A percentile compares a stretch with the other conserved stretches of the same genome.
phyloP scores from a whole-genome alignment of 352 stramenopile genomes.

The Phytophthora multivora region DNA sequence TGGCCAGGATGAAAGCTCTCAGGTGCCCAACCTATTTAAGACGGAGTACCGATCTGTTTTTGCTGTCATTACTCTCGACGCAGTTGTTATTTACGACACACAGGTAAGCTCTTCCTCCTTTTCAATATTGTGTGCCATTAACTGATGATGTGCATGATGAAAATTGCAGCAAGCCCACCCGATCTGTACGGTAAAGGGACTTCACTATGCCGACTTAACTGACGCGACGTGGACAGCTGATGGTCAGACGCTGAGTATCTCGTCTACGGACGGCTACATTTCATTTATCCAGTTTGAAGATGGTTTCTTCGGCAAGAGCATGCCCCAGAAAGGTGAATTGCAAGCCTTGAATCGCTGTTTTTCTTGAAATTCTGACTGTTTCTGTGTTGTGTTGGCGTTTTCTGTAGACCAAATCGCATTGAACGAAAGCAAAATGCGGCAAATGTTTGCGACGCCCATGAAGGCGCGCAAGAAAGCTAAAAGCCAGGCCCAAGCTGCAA shows the following conservation, averaged over 20 bases:
- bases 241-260: slow-evolving; percentile 91
- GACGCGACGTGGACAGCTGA: slow-evolving; percentile 93
- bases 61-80: slow-evolving; percentile 93
- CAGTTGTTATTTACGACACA: slow-evolving; percentile 96
- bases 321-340: slow-evolving; percentile 34
- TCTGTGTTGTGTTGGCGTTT: not conserved
- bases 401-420: slow-evolving; percentile 41
- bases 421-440: slow-evolving; percentile 55
- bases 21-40: slow-evolving; percentile 73
- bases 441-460: slow-evolving; percentile 72
- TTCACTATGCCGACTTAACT: slow-evolving; percentile 96
- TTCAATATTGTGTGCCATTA: too few species aligned
- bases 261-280: slow-evolving; percentile 96
- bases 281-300: slow-evolving; percentile 92
- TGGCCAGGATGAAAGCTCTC: not conserved
- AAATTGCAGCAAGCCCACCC: slow-evolving; percentile 68
- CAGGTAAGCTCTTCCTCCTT: slow-evolving; percentile 48
- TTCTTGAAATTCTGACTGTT: not conserved
- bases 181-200: slow-evolving; percentile 88
- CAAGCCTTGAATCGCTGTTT: not conserved
- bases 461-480: slow-evolving; percentile 63
- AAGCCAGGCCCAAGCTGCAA: slow-evolving; percentile 23
- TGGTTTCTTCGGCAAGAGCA: slow-evolving; percentile 76
- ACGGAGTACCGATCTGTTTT: slow-evolving; percentile 90
- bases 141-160: too few species aligned